A percentile compares a stretch with the other conserved stretches of the same genome.
These are phyloP conservation scores for Toxoplasma gondii DNA, from an alignment of 169 alveolate genomes.

Conservation along the genomic window DNA sequence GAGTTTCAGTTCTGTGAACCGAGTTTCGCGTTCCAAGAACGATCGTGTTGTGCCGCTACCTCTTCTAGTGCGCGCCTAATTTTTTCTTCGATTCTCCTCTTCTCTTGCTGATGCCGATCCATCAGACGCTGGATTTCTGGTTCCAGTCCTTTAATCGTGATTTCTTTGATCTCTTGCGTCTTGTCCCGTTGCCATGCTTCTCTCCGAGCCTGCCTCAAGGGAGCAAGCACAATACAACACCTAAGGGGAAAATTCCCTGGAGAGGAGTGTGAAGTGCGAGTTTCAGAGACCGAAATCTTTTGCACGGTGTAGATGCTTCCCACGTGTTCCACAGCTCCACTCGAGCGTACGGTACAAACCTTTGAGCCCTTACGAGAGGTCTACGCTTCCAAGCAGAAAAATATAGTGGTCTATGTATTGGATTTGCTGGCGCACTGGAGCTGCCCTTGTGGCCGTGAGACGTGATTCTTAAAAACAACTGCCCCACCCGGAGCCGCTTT, in stretches of 20 bases:
- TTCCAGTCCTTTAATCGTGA: constrained; percentile 62
- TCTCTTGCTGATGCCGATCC: constrained; percentile 49
- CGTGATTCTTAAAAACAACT: too few species aligned
- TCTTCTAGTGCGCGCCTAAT: not conserved
- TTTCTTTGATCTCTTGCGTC: constrained; percentile 62
- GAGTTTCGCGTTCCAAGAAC: not conserved
- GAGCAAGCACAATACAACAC: too few species aligned
- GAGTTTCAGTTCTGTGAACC: not conserved
- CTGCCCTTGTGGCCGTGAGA: too few species aligned
- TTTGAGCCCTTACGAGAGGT: too few species aligned
- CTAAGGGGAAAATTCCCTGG: not conserved
- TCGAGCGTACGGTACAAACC: not conserved
- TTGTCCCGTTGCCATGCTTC: constrained; percentile 65
- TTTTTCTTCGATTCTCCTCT: constrained; percentile 46
- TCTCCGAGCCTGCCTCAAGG: constrained; percentile 52
- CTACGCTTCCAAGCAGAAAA: too few species aligned
- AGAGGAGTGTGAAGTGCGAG: not conserved
- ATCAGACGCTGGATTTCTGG: constrained; percentile 64
- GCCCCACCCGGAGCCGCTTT: too few species aligned
- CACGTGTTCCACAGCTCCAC: not conserved
- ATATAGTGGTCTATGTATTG: too few species aligned
- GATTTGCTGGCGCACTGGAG: too few species aligned
- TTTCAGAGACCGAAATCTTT: not conserved
- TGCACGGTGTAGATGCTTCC: too few species aligned
- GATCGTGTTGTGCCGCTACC: not conserved